phyloP scores from a whole-genome alignment of 1,139 yeast species.

The Yueomyces sp. region DNA sequence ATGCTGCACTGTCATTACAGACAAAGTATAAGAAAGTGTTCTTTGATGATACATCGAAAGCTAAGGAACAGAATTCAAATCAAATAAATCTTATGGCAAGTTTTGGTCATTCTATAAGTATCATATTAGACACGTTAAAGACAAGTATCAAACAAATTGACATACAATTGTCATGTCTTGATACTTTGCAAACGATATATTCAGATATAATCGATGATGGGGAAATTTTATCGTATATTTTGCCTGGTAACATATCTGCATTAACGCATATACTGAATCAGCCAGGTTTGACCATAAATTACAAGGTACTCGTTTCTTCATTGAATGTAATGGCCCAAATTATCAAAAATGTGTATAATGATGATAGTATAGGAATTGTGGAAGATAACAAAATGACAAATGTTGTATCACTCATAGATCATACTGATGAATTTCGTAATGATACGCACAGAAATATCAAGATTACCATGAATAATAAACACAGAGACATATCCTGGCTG shows the following conservation, averaged over 20 bases:
- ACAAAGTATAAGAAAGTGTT: slow-evolving; percentile 23
- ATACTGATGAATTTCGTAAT: too few species aligned
- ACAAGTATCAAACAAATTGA: slow-evolving; percentile 17
- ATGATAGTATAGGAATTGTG: slow-evolving; percentile 22
- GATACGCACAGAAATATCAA: too few species aligned
- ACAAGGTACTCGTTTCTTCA: slow-evolving; percentile 26
- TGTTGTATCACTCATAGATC: too few species aligned
- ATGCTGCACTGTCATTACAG: slow-evolving; percentile 9
- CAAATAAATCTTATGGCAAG: slow-evolving; percentile 16
- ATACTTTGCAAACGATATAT: slow-evolving; percentile 27
- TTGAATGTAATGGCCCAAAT: slow-evolving; percentile 26
- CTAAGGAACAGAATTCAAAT: too few species aligned
- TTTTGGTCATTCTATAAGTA: slow-evolving; percentile 35
- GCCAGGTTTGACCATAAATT: slow-evolving; percentile 30
- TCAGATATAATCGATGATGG: slow-evolving; percentile 30
- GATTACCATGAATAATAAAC: slow-evolving; percentile 7
- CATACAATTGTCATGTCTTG: slow-evolving; percentile 27
- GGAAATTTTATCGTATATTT: slow-evolving; percentile 37
- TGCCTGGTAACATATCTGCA: slow-evolving; percentile 46
- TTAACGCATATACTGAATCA: slow-evolving; percentile 31
- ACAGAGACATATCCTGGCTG: slow-evolving; percentile 50
- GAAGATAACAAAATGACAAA: neutral
- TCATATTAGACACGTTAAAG: slow-evolving; percentile 29
- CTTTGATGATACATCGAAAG: slow-evolving; percentile 11
- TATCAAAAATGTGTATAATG: slow-evolving; percentile 30